phyloP scores from a whole-genome alignment of 129 eudicot genomes.

The Kitagawia praeruptora region DNA sequence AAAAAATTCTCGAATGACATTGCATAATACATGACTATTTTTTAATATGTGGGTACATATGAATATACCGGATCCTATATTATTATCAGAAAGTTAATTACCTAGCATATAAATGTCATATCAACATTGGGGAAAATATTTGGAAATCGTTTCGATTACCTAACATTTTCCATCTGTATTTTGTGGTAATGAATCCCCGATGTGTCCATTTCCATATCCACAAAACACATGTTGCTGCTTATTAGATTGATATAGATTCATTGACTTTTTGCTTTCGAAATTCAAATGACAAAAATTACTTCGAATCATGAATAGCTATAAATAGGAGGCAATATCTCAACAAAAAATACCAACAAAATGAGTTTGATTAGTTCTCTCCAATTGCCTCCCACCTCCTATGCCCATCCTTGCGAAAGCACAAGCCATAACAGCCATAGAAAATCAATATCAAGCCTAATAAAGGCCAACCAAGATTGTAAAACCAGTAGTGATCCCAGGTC shows the following conservation, averaged over 20 bases:
- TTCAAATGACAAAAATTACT: no score
- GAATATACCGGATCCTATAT: no score
- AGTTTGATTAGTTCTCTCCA: background rate
- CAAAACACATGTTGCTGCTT: background rate
- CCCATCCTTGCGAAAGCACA: background rate
- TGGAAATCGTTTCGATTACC: no score
- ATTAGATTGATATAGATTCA: background rate
- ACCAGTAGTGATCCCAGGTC: background rate
- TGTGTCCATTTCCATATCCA: background rate
- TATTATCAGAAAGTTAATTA: no score
- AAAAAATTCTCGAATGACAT: no score
- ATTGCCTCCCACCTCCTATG: background rate
- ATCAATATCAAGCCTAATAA: background rate
- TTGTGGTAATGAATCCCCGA: background rate
- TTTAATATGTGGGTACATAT: no score
- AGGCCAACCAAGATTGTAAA: background rate
- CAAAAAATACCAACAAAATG: background rate
- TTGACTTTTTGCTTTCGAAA: background rate
- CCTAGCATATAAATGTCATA: no score
- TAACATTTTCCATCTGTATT: background rate
- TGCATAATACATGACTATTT: no score
- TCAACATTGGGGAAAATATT: no score
- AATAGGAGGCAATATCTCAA: background rate
- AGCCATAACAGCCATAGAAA: background rate
- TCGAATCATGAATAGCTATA: background rate